Base-by-base conservation (phyloP, 345 rosid genomes). In the Citrus maxima region DNA sequence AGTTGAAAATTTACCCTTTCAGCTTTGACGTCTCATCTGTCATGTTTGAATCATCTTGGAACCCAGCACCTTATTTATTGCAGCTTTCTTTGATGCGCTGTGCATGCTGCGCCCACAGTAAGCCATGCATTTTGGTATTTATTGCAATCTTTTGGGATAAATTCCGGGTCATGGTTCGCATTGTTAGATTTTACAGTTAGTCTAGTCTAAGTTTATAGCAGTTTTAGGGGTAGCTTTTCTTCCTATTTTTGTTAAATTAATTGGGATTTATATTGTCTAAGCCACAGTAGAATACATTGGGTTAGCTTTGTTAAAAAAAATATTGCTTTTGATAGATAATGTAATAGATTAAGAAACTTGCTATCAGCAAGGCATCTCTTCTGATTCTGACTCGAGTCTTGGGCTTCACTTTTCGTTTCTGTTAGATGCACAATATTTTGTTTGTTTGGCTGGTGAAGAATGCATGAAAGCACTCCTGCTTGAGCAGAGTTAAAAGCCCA, bases 211-310 rank as follows among this genome's bases (percentile, higher is more conserved):
- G 51, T 46, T 46, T 46, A 46, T 73, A 83, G 86, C 28, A 62
- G 78, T 67, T 24, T 76, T 84, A 88, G 88, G 85, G 55, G 74
- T 51, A 27, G 79, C 74, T 66, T 58, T 27, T 19, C 16, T 10
- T 74, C 24, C 21, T 51, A 60, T 22, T 70, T 28, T 54, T 67
- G 77, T 73, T 64, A 76, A 55, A 55, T 80, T 80, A 81, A 60
- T 40, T 65, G 87, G 79, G 62, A 63, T 80, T 74, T 56, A 42
- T 72, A 81, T 72, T 70, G 68, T 79, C 49, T 77, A 71, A 59
- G 67, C 74, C 54, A 42, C 73, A 34, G 84, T 78, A 80, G 86
- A 77, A 28, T 78, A 77, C 78, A 73, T 76, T 70, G 76, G 74
- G 81, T 70, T 80, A 80, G 87, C 42, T 70, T 83, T 69, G 82